Evolutionary conservation across 768 basidiomycete genomes (phyloP), one percentile per base, ranked within the genome.

Genomic region (Tylopilus balloui): DNA sequence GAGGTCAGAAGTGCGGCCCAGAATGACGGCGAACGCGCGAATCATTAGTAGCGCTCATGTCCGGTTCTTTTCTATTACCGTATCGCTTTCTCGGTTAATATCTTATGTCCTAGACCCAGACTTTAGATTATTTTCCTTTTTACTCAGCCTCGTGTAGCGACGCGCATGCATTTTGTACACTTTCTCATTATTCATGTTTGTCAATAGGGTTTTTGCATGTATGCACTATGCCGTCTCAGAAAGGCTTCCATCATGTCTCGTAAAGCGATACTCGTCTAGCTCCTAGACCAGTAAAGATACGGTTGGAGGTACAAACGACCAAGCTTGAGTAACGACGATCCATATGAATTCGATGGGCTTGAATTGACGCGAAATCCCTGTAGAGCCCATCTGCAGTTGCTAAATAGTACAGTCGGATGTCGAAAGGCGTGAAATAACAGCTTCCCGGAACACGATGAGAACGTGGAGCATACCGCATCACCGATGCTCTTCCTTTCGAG

Each of bases 401-500:
- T 40, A 43, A 25, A 54, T 17, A 45, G 37, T 52, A 60, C 48
- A 47, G 27, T 40, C 25, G 42, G 47, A 51, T 37, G 35, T 38
- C 17, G 37, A 29, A 34, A 36, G 5, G 23, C 24, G 8, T 14
- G 39, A 47, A 37, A 38, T 8, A 14, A 42, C n/a, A 38, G 11
- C 10, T 42, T 43, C 38, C 39, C 2, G 6, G 19, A 14, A 13
- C 20, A 27, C 25, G n/a, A 13, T 17, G 15, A 27, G 19, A 19
- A 41, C 12, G 21, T 15, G 23, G 11, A 32, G 35, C 23, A 52
- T 34, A 42, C 15, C 31, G 3, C 23, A 42, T 62, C 45, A 57
- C 28, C 14, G 48, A 27, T 65, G 39, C 36, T 65, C 62, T 45
- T 65, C 62, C 52, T 66, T 64, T 36, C 64, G 57, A 11, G 64